These are phyloP conservation scores for Malus hybrid DNA, from an alignment of 331 rosid genomes.

Conservation along the genomic window DNA sequence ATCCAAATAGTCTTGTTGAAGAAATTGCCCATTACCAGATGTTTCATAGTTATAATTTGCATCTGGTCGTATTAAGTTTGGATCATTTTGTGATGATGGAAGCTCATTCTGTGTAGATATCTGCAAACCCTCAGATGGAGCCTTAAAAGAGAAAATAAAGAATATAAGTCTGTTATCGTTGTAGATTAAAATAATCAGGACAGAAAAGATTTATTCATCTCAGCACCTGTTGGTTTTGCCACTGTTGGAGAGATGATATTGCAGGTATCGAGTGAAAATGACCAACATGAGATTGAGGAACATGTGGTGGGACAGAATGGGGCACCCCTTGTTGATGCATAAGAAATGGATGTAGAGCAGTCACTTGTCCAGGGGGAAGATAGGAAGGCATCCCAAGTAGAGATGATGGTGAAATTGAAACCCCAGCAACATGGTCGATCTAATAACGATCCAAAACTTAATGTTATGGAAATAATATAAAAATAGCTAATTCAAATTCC, in stretches of 20 bases:
- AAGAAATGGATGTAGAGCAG: constrained; percentile 77
- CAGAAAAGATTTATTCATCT: constrained; percentile 1
- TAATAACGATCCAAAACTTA: constrained; percentile 23
- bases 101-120: constrained; percentile 50
- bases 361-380: constrained; percentile 79
- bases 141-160: constrained; percentile 35
- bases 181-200: background rate
- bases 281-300: constrained; percentile 73
- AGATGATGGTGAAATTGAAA: constrained; percentile 70
- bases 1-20: constrained; percentile 52
- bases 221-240: constrained; percentile 82
- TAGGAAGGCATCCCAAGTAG: constrained; percentile 80
- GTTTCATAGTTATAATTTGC: constrained; percentile 51
- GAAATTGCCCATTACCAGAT: constrained; percentile 64
- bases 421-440: constrained; percentile 58
- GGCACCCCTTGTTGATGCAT: constrained; percentile 86
- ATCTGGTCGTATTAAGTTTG: constrained; percentile 51
- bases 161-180: background rate
- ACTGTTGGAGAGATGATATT: constrained; percentile 72
- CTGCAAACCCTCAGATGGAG: constrained; percentile 52
- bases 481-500: background rate
- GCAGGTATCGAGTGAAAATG: constrained; percentile 65
- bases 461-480: background rate
- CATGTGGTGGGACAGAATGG: constrained; percentile 66
- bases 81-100: constrained; percentile 55